Evolutionary conservation across 176 grass and related monocot genomes (phyloP), one percentile per base, ranked within the genome.

Genomic region (Paspalum vaginatum): DNA sequence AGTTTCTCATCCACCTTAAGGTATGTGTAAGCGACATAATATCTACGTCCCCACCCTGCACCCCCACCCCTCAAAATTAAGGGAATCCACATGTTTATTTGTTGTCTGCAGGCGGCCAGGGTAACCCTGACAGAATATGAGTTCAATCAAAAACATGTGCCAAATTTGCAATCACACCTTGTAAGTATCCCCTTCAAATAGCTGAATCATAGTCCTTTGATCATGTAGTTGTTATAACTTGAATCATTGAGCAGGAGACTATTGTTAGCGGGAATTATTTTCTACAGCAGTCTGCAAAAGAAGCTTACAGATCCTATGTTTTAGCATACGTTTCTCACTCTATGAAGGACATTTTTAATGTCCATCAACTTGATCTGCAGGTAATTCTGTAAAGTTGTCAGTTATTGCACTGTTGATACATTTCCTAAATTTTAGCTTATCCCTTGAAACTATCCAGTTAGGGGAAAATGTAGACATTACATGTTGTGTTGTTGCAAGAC

Each of bases 271-370:
- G 90, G 58, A 98, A 98, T 54, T 98, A 95, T 78, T 98, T 87
- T 84, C 65, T 98, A 41, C 85, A 87, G 61, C 92, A 95, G 26
- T 98, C 95, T 70, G 92, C 95, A 15, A 98, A 95, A 86, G 95
- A 98, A 80, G 95, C 95, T 16, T 98, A 95, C 69, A 89, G 86
- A 65, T 93, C 95, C 70, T 98, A 98, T 9, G 85, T 98, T 71
- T 80, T 95, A 53, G 77, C 95, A 11, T 95, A 98, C 39, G 90
- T 95, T 62, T 98, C 95, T 49, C 95, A 98, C 76, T 89, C 92
- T 20, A 93, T 98, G 95, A 95, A 93, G 79, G 85, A 87, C 68
- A 94, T 98, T 77, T 98, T 98, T 60, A 88, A 98, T 78, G 92
- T 95, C 72, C 95, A 95, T 75, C 88, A 88, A 41, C 92, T 98